These are phyloP conservation scores for Rhizoclosmatium globosum DNA, from an alignment of 192 early-diverging fungal genomes.

Conservation along the genomic window DNA sequence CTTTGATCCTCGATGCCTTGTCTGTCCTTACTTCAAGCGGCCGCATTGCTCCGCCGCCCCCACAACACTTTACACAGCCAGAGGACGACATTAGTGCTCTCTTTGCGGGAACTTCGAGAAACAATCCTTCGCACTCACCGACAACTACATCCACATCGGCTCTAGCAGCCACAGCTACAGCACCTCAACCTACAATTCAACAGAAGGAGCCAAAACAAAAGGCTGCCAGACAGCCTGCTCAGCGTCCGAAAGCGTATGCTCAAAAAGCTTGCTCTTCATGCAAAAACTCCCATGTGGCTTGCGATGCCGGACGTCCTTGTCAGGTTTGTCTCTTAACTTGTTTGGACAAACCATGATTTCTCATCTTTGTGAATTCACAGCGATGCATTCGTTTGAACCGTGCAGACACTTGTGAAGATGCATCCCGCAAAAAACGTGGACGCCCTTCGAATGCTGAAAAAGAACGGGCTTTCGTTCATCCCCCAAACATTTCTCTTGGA, in stretches of 20 bases:
- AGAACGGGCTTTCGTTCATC: background rate
- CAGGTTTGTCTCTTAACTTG: constrained; percentile 23
- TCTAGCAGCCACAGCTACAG: background rate
- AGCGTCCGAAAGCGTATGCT: constrained; percentile 27
- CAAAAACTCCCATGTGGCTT: constrained; percentile 39
- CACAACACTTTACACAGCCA: background rate
- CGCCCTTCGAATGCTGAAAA: constrained; percentile 49
- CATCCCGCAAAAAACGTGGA: constrained; percentile 60
- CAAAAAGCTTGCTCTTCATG: constrained; percentile 32
- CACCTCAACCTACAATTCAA: background rate
- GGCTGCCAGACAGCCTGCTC: background rate
- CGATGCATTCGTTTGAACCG: constrained; percentile 58
- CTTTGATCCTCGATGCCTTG: background rate
- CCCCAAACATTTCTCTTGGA: background rate
- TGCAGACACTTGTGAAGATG: constrained; percentile 56
- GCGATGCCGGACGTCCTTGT: constrained; percentile 57
- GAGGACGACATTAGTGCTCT: background rate
- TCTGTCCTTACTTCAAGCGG: background rate
- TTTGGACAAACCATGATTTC: background rate
- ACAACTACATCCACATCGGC: background rate
- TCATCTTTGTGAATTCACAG: background rate
- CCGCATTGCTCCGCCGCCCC: background rate
- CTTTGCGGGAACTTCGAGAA: background rate
- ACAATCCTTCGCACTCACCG: background rate
- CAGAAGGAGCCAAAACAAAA: background rate